phyloP scores from a whole-genome alignment of 345 rosid genomes.

The Sonneratia alba region DNA sequence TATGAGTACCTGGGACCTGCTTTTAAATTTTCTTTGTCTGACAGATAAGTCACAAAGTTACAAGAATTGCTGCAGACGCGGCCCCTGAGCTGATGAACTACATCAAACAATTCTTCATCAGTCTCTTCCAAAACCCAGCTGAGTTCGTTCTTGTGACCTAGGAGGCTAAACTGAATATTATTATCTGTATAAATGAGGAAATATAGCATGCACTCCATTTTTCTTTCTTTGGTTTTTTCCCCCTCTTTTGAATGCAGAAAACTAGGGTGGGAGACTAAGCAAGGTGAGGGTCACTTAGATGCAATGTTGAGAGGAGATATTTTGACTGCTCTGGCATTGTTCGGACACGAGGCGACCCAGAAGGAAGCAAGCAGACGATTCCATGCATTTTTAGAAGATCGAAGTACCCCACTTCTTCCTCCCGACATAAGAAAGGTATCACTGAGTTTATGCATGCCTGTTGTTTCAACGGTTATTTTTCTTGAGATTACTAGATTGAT shows the following conservation, averaged over 20 bases:
- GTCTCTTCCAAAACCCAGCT: constrained; percentile 54
- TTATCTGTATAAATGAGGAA: background rate
- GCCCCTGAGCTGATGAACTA: constrained; percentile 40
- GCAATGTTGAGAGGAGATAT: constrained; percentile 92
- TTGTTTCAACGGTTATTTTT: background rate
- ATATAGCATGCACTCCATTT: background rate
- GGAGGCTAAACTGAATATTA: background rate
- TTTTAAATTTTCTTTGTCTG: constrained; percentile 16
- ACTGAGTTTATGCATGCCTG: background rate
- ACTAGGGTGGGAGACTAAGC: constrained; percentile 86
- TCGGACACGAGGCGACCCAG: constrained; percentile 61
- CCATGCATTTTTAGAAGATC: constrained; percentile 62
- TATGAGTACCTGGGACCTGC: constrained; percentile 10
- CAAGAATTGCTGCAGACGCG: constrained; percentile 73
- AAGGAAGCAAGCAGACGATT: constrained; percentile 64
- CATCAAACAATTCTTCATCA: constrained; percentile 50
- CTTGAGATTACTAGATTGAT: background rate
- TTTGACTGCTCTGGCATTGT: constrained; percentile 61
- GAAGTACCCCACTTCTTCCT: constrained; percentile 69
- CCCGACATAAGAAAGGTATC: constrained; percentile 79
- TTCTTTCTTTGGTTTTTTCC: background rate
- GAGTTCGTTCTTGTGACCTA: constrained; percentile 38
- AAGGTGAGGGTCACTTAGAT: constrained; percentile 85
- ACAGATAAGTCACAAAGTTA: constrained; percentile 68
- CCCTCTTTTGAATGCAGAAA: constrained; percentile 31